phyloP scores from a whole-genome alignment of 768 basidiomycete genomes.

The Gloeostereum incarnatum region DNA sequence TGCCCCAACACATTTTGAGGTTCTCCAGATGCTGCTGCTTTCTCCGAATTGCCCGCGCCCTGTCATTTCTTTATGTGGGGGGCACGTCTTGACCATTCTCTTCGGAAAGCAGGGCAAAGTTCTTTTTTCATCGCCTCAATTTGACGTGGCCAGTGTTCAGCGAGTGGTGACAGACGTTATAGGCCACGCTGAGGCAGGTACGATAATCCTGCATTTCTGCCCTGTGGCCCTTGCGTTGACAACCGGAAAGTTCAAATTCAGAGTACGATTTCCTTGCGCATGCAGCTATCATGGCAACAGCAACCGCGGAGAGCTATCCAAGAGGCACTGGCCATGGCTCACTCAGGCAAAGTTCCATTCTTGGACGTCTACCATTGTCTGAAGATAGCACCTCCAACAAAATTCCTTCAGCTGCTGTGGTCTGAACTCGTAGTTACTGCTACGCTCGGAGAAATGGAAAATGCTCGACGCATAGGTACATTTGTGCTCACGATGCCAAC shows the following conservation, averaged over 20 bases:
- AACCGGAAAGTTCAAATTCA: constrained; percentile 6
- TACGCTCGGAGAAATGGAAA: constrained; percentile 50
- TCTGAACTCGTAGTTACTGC: constrained; percentile 46
- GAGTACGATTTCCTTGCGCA: constrained; percentile 4
- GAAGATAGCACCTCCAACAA: constrained; percentile 43
- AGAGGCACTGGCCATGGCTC: constrained; percentile 44
- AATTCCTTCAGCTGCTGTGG: constrained; percentile 66
- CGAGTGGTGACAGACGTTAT: constrained; percentile 27
- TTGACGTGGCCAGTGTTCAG: constrained; percentile 28
- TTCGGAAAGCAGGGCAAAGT: constrained; percentile 24
- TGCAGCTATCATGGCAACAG: constrained; percentile 33
- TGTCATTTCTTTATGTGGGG: constrained; percentile 56
- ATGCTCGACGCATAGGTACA: constrained; percentile 54
- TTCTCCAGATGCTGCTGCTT: constrained; percentile 56
- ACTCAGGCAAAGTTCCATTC: constrained; percentile 51
- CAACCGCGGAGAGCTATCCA: constrained; percentile 51
- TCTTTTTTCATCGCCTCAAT: constrained; percentile 7
- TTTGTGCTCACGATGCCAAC: constrained; percentile 62
- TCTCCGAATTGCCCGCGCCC: constrained; percentile 57
- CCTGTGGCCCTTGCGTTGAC: neutral
- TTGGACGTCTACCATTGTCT: constrained; percentile 64
- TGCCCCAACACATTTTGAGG: constrained; percentile 45
- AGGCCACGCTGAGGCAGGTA: constrained; percentile 27
- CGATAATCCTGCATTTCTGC: too few species aligned
- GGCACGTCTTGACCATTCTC: constrained; percentile 37